Percentiles rank a stretch among this genome's conserved stretches.
Conservation (phyloP, 2,329 filamentous ascomycete species). For the Annulohypoxylon truncatum region DNA sequence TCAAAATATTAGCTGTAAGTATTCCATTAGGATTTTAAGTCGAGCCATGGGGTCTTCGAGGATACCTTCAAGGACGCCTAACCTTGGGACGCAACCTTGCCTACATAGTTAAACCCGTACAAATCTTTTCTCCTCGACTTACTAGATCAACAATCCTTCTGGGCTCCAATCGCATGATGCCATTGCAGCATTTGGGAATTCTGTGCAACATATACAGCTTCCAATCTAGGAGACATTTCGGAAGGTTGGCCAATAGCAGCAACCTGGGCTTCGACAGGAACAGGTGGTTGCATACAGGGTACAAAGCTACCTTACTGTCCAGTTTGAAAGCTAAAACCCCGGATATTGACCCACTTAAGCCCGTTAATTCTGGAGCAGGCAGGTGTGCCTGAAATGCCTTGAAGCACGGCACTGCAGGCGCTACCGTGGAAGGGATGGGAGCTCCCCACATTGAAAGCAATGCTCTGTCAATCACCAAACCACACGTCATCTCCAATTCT, state of each 20-base stretch:
- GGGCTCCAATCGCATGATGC: not conserved
- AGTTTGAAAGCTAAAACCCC: slow-evolving; percentile 23
- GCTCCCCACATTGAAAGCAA: slow-evolving; percentile 27
- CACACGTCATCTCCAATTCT: slow-evolving; percentile 34
- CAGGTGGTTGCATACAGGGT: slow-evolving; percentile 9
- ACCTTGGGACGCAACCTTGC: slow-evolving; percentile 9
- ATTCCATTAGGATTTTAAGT: not conserved
- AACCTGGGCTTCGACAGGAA: not conserved
- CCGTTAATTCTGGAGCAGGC: slow-evolving; percentile 16
- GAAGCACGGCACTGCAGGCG: slow-evolving; percentile 21
- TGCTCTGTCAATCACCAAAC: slow-evolving; percentile 23
- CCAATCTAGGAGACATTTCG: slow-evolving; percentile 24
- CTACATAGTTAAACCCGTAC: not conserved
- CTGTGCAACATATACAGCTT: slow-evolving; percentile 20
- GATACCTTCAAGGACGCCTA: not conserved
- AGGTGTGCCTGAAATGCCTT: slow-evolving; percentile 14
- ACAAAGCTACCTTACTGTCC: not conserved
- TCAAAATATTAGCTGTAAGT: slow-evolving; percentile 24
- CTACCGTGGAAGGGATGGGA: slow-evolving; percentile 4
- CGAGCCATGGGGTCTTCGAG: not conserved
- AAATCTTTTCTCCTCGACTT: not conserved
- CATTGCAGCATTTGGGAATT: slow-evolving; percentile 3
- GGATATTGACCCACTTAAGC: slow-evolving; percentile 24
- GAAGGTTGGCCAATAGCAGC: slow-evolving; percentile 31
- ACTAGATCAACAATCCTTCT: slow-evolving; percentile 10